Percentiles rank a stretch among this genome's conserved stretches.
phyloP scores from a whole-genome alignment of 1,139 yeast species.

The Debaryomyces nepalensis region DNA sequence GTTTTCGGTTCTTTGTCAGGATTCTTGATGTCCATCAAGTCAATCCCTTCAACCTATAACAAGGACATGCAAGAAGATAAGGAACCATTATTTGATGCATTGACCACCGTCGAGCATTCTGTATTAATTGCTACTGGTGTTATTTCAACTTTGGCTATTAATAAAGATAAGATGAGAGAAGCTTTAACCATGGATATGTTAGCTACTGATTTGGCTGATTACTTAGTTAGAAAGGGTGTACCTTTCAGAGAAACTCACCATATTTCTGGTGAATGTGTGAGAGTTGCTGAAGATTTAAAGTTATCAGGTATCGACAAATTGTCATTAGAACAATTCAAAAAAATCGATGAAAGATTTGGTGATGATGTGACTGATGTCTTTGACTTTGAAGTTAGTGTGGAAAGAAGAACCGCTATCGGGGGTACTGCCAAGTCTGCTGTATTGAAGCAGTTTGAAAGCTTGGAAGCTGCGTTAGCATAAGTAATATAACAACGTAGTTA shows the following conservation, averaged over 20 bases:
- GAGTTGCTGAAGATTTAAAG: constrained; percentile 77
- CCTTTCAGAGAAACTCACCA: constrained; percentile 99
- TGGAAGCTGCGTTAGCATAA: constrained; percentile 35
- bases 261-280: constrained; percentile 96
- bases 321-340: constrained; percentile 73
- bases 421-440: constrained; percentile 97
- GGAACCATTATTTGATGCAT: constrained; percentile 92
- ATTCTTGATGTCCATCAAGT: constrained; percentile 92
- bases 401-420: constrained; percentile 94
- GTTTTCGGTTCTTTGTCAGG: constrained; percentile 95
- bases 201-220: constrained; percentile 98
- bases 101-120: constrained; percentile 91
- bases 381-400: constrained; percentile 91
- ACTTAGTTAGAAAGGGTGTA: constrained; percentile 94
- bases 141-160: constrained; percentile 77
- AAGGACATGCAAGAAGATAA: constrained; percentile 99
- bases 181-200: constrained; percentile 98
- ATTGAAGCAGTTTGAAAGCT: constrained; percentile 62
- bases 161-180: constrained; percentile 74
- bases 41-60: constrained; percentile 95
- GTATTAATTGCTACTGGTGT: constrained; percentile 95
- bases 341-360: constrained; percentile 78
- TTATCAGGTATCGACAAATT: constrained; percentile 83
- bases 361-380: constrained; percentile 83
- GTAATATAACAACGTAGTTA: neutral